Conservation (phyloP, 345 rosid species). For the Eucalyptus virginea region DNA sequence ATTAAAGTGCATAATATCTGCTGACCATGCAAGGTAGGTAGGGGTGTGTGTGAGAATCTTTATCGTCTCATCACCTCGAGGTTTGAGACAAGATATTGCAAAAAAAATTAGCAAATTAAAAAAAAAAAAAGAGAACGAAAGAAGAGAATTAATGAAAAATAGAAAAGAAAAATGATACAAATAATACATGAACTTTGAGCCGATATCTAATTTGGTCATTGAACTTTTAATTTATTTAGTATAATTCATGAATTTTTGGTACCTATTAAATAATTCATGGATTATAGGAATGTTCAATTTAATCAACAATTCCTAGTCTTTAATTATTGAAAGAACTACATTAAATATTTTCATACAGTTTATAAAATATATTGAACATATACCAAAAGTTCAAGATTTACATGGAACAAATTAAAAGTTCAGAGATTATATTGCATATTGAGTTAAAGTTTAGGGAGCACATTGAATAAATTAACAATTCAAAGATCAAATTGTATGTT, state of each 20-base stretch:
- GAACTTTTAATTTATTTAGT: rapidly evolving
- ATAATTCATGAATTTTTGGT: rapidly evolving
- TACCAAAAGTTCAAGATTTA: rapidly evolving
- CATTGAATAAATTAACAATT: too few relatives aligned
- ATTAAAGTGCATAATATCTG: neutral
- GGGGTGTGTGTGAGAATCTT: neutral
- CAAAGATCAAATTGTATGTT: rapidly evolving
- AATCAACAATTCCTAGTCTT: neutral
- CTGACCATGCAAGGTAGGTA: neutral
- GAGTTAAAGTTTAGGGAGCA: rapidly evolving
- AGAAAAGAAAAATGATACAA: neutral
- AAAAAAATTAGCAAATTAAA: neutral
- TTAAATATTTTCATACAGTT: too few relatives aligned
- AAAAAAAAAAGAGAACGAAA: neutral
- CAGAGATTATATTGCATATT: rapidly evolving
- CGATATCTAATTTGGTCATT: rapidly evolving
- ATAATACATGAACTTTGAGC: too few relatives aligned
- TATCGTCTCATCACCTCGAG: neutral
- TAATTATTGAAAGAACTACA: rapidly evolving
- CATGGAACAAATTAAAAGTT: rapidly evolving
- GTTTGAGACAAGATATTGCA: neutral
- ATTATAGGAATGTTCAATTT: too few relatives aligned
- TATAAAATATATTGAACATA: rapidly evolving
- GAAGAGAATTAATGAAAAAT: neutral
- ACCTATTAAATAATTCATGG: too few relatives aligned